A percentile compares a stretch with the other conserved stretches of the same genome.
Evolutionary conservation across 2,329 filamentous ascomycete genomes (phyloP).

Genomic region (Keithomyces neogunnii): DNA sequence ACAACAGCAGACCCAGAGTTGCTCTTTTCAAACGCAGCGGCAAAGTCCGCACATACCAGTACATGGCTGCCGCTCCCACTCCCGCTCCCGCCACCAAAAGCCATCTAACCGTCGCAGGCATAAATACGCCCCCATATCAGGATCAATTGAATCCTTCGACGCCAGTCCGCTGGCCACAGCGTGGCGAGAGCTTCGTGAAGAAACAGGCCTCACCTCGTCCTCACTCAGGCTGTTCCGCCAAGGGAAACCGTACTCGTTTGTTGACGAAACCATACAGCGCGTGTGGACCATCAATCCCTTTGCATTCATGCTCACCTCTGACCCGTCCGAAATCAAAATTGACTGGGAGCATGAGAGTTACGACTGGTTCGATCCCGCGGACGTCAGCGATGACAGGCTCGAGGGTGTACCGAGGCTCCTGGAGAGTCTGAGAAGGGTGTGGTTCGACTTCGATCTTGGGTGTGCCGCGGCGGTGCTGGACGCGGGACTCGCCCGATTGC

Average conservation of each 20-base stretch:
- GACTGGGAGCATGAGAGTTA: constrained; percentile 56
- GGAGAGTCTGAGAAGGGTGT: constrained; percentile 50
- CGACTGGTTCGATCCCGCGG: constrained; percentile 46
- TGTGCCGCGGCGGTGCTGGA: constrained; percentile 36
- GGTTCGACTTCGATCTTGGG: constrained; percentile 46
- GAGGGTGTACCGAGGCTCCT: constrained; percentile 49
- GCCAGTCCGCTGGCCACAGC: constrained; percentile 45
- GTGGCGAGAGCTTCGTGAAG: constrained; percentile 54
- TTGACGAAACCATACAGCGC: constrained; percentile 41
- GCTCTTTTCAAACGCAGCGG: constrained; percentile 55
- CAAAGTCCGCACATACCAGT: constrained; percentile 53
- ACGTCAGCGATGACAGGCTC: constrained; percentile 30
- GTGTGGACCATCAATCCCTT: constrained; percentile 59
- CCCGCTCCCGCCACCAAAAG: background rate
- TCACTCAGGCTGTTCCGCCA: constrained; percentile 43
- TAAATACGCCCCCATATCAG: constrained; percentile 54
- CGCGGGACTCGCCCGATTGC: constrained; percentile 39
- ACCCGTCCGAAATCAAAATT: constrained; percentile 39
- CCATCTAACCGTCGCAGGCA: constrained; percentile 26
- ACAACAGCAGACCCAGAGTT: constrained; percentile 34
- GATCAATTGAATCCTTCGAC: constrained; percentile 48
- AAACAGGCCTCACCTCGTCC: constrained; percentile 43
- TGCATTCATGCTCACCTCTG: constrained; percentile 41
- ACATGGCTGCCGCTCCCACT: constrained; percentile 13
- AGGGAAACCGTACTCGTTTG: constrained; percentile 51